These are phyloP conservation scores for Vaccinium myrtillus DNA, from an alignment of 148 eudicot genomes.

Conservation along the genomic window DNA sequence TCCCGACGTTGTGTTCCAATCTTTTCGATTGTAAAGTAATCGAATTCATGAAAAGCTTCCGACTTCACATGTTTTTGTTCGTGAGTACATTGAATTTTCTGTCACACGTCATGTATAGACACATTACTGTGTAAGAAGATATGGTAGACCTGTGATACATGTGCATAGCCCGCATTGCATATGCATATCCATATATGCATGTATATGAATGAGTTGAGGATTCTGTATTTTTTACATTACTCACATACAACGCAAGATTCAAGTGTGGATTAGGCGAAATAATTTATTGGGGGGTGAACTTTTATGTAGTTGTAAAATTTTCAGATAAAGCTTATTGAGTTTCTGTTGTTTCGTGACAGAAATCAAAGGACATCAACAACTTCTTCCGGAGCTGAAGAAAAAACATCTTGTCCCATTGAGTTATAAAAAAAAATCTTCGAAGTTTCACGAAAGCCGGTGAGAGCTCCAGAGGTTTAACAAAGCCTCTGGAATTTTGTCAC, in stretches of 20 bases:
- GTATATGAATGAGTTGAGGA: background rate
- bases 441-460: background rate
- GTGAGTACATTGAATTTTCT: background rate
- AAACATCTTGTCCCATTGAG: background rate
- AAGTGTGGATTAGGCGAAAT: no score
- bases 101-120: background rate
- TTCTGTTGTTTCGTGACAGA: conserved; percentile 6
- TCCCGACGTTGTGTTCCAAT: no score
- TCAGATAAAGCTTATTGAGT: background rate
- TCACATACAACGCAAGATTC: background rate
- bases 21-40: no score
- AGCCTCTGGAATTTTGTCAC: background rate
- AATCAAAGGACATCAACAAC: background rate
- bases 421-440: background rate
- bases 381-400: background rate
- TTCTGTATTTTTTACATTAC: no score
- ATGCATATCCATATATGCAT: background rate
- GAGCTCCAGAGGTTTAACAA: background rate
- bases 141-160: background rate
- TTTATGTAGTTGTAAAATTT: no score
- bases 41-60: background rate
- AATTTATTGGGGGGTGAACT: no score
- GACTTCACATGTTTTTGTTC: background rate
- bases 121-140: background rate
- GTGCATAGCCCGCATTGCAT: background rate